Base-by-base conservation (phyloP, 129 eudicot species). In the Solidago caesia region DNA sequence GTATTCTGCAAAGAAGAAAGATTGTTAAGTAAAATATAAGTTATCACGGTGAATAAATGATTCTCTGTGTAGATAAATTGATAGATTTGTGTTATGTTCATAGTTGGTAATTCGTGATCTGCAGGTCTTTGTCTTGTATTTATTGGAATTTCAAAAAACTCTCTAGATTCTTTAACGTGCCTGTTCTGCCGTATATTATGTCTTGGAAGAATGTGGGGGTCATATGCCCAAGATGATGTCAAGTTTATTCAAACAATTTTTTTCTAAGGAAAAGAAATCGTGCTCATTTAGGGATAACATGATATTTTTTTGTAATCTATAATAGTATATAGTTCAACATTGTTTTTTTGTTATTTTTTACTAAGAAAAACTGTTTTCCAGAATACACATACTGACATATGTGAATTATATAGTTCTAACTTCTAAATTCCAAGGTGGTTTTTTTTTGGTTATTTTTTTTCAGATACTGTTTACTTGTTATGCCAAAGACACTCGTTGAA, bases 381-480 rank as follows among this genome's bases (percentile, higher is more conserved):
- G 14, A 49, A 27, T 26, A 7, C 10, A 9, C n/a, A 8, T 29
- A 27, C 44, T 61, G 59, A 59, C 39, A 16, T 58, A 5, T 33
- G 25, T 59, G 11, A 59, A 59, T 2, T 59, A 61, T 13, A 29
- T 29, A 27, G 44, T 2, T 47, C 11, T 47, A 47, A 1, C 1
- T 47, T 47, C 47, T 26, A 26, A 29, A 21, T 15, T 73, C 59
- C 47, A 27, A 60, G 27, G 7, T 73, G 46, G 3, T 39, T 68
- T 33, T 63, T 25, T 41, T 21, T 77, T 53, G 59, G 39, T 3
- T 77, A 26, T 77, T 8, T 5, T 42, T 74, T 39, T 71, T 52
- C 82, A 89, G 95, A 70, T 89, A 89, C 78, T 89, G 95, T 79
- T 73, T 89, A 53, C 44, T 55, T 55, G 63, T 43, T 49, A 12